These are phyloP conservation scores for Saprolegnia diclina DNA, from an alignment of 352 stramenopile genomes.

Conservation along the genomic window DNA sequence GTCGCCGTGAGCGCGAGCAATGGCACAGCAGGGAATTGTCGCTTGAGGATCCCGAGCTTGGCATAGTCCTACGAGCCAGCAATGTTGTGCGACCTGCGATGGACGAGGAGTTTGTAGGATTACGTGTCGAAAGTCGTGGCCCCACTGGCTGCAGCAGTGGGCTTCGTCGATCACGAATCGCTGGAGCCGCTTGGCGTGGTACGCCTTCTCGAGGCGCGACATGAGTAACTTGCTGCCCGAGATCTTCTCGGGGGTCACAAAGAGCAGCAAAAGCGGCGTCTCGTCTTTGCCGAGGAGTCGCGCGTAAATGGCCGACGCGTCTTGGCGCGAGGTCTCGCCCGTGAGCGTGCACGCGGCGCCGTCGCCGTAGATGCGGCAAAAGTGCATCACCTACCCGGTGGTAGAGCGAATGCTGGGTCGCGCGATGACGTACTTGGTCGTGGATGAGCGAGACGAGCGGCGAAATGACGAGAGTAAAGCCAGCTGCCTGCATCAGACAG, in stretches of 20 bases:
- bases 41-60: slow-evolving; percentile 87
- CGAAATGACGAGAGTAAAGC: slow-evolving; percentile 88
- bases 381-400: slow-evolving; percentile 54
- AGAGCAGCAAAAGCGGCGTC: slow-evolving; percentile 74
- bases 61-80: slow-evolving; percentile 77
- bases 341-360: slow-evolving; percentile 46
- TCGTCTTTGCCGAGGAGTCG: slow-evolving; percentile 64
- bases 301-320: slow-evolving; percentile 61
- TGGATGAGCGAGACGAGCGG: slow-evolving; percentile 90
- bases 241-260: slow-evolving; percentile 92
- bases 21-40: slow-evolving; percentile 84
- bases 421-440: slow-evolving; percentile 63
- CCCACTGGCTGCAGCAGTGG: slow-evolving; percentile 81
- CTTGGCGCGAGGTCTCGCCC: slow-evolving; percentile 45
- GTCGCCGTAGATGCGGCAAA: slow-evolving; percentile 59
- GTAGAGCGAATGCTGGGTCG: neutral
- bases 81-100: neutral
- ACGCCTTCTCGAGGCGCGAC: slow-evolving; percentile 87
- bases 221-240: slow-evolving; percentile 84
- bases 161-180: slow-evolving; percentile 93
- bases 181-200: slow-evolving; percentile 54
- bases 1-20: slow-evolving; percentile 89
- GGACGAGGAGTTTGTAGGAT: slow-evolving; percentile 33
- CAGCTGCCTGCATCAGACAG: slow-evolving; percentile 30
- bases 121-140: slow-evolving; percentile 76